Conservation (phyloP, 2,329 filamentous ascomycete genomes). For the Talaromyces sp. region DNA sequence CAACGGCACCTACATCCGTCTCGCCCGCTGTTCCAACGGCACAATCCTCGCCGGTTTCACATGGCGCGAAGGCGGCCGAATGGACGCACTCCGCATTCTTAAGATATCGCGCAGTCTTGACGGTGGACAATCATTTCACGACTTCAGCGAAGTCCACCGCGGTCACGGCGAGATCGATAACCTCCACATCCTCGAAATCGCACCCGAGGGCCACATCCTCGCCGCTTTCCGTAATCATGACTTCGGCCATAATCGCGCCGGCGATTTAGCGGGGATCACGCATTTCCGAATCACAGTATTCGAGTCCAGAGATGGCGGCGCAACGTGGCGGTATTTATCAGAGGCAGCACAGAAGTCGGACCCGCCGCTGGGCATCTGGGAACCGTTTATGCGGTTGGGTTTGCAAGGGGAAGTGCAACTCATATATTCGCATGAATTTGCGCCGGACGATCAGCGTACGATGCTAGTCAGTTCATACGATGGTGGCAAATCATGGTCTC, state of each 20-base stretch:
- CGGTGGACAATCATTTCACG: constrained; percentile 40
- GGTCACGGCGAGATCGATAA: constrained; percentile 48
- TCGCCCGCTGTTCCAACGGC: constrained; percentile 45
- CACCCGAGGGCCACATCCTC: constrained; percentile 33
- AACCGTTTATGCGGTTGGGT: constrained; percentile 49
- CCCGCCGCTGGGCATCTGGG: constrained; percentile 45
- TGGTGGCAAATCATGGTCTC: constrained; percentile 44
- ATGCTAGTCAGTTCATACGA: constrained; percentile 48
- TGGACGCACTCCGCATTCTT: constrained; percentile 33
- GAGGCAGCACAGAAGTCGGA: constrained; percentile 43
- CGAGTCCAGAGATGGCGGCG: constrained; percentile 44
- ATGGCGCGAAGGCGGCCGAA: constrained; percentile 33
- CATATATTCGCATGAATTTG: constrained; percentile 48
- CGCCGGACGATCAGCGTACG: constrained; percentile 47
- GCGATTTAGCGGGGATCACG: constrained; percentile 28
- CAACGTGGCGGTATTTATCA: constrained; percentile 43
- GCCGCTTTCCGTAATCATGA: constrained; percentile 52
- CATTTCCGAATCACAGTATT: constrained; percentile 53
- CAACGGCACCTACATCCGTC: constrained; percentile 48
- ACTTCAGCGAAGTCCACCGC: constrained; percentile 45
- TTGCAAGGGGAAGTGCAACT: constrained; percentile 41
- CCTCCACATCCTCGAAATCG: constrained; percentile 44
- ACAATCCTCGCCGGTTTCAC: constrained; percentile 48
- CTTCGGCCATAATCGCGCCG: constrained; percentile 24
- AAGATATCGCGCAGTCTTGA: constrained; percentile 46